These are phyloP conservation scores for Calamus simplicifolius DNA, from an alignment of 176 grass and related monocot species.

Conservation along the genomic window DNA sequence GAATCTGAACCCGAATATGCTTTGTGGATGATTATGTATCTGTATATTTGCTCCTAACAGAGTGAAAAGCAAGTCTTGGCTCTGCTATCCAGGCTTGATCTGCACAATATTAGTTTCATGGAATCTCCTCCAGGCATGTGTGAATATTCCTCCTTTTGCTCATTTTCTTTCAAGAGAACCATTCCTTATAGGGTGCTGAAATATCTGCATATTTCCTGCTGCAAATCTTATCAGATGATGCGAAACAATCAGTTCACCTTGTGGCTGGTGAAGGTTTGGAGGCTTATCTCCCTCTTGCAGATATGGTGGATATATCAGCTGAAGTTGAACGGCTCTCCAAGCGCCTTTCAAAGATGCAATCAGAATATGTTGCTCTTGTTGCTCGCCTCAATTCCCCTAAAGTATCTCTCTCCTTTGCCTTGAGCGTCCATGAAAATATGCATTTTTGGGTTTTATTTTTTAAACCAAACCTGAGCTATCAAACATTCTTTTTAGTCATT, in stretches of 20 bases:
- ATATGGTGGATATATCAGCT: constrained; percentile 86
- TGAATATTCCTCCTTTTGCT: background rate
- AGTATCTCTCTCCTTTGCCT: constrained; percentile 30
- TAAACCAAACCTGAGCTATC: too few species aligned
- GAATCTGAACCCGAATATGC: too few species aligned
- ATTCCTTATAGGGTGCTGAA: background rate
- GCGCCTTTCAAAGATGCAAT: constrained; percentile 88
- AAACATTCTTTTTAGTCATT: too few species aligned
- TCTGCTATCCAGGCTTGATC: constrained; percentile 81
- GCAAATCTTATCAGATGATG: constrained; percentile 37
- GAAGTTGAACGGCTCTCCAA: constrained; percentile 81
- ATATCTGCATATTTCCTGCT: too few species aligned
- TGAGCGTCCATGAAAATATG: background rate
- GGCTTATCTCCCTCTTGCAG: constrained; percentile 82
- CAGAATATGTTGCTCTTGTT: constrained; percentile 74
- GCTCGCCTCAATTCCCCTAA: constrained; percentile 62
- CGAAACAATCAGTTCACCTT: constrained; percentile 88
- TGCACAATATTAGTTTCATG: constrained; percentile 55
- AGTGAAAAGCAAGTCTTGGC: constrained; percentile 77
- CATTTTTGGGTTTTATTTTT: too few species aligned
- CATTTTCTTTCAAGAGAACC: background rate
- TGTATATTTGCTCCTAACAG: constrained; percentile 18
- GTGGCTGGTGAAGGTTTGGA: constrained; percentile 80
- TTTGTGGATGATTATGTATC: too few species aligned
- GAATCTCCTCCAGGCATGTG: constrained; percentile 56